Conservation (phyloP, 306 rosid genomes). For the Urtica urens region DNA sequence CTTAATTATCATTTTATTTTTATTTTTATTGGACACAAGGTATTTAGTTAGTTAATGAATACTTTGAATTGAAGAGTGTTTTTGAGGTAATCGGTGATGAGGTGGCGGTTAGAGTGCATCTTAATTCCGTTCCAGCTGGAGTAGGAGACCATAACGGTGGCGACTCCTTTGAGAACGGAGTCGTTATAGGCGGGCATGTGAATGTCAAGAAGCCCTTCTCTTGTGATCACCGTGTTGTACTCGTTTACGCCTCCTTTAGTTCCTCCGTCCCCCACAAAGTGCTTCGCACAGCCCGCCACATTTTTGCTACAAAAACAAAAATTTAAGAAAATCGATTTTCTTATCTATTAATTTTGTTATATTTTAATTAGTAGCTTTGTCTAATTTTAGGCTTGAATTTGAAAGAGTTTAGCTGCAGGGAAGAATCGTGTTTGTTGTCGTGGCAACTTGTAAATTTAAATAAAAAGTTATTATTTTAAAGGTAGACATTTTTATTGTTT, state of each 20-base stretch:
- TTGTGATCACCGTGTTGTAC: constrained; percentile 12
- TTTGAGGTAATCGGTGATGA: constrained; percentile 14
- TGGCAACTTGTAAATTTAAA: too few species aligned
- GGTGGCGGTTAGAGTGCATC: constrained; percentile 12
- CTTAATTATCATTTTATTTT: neutral
- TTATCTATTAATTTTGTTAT: too few species aligned
- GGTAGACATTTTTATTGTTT: too few species aligned
- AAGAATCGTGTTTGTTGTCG: too few species aligned
- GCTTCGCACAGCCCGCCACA: constrained; percentile 16
- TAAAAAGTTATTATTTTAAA: too few species aligned
- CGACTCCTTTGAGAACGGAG: constrained; percentile 11
- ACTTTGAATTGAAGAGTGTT: constrained; percentile 14
- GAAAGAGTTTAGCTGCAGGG: too few species aligned
- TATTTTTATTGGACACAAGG: too few species aligned
- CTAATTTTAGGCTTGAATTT: too few species aligned
- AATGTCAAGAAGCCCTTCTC: constrained; percentile 14
- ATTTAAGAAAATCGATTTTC: too few species aligned
- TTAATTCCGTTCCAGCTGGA: constrained; percentile 18
- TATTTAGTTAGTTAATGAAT: neutral
- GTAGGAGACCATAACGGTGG: constrained; percentile 14
- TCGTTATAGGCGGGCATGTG: constrained; percentile 14
- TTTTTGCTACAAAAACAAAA: too few species aligned
- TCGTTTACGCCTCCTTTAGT: constrained; percentile 14
- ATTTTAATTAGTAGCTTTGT: too few species aligned
- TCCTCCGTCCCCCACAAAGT: constrained; percentile 19